Percentiles rank a stretch among this genome's conserved stretches.
These are phyloP conservation scores for Phoma sp. DNA, from an alignment of 2,329 filamentous ascomycete species.

Conservation along the genomic window DNA sequence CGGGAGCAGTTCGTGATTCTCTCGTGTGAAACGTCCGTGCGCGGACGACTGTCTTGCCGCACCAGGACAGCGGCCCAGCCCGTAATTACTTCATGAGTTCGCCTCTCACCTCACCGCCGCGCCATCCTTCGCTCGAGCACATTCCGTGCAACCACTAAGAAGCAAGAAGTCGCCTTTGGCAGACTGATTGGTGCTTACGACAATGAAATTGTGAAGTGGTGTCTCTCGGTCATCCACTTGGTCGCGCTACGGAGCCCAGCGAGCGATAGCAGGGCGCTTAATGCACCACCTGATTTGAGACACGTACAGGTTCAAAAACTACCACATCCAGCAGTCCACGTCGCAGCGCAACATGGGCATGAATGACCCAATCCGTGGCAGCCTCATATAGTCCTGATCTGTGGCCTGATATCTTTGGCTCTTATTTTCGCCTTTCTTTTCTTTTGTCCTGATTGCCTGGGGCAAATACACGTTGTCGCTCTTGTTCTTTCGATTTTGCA, in stretches of 20 bases:
- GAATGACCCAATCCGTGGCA: conserved; percentile 24
- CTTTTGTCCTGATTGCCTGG: conserved; percentile 29
- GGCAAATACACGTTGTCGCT: conserved; percentile 21
- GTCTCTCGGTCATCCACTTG: conserved; percentile 1
- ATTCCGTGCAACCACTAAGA: conserved; percentile 2
- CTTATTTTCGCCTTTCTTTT: conserved; percentile 28
- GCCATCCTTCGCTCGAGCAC: conserved; percentile 4
- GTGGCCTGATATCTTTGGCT: conserved; percentile 39
- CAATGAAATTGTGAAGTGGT: conserved; percentile 3
- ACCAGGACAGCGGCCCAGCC: conserved; percentile 9
- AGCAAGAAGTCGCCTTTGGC: background rate
- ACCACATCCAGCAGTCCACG: conserved; percentile 35
- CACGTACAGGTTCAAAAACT: conserved; percentile 33
- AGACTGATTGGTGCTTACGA: conserved; percentile 19
- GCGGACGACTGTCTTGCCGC: conserved; percentile 21
- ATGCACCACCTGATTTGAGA: conserved; percentile 33
- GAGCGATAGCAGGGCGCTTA: conserved; percentile 30
- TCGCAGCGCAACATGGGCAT: conserved; percentile 39
- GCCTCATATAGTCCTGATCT: conserved; percentile 38
- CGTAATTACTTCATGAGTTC: background rate
- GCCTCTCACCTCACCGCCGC: conserved; percentile 11
- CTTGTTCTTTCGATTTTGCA: conserved; percentile 2
- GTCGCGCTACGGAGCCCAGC: background rate
- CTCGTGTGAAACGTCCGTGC: conserved; percentile 12
- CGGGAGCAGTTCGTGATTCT: background rate